Base-by-base conservation (phyloP, 495 filamentous ascomycete genomes). In the Pyronema domesticum region DNA sequence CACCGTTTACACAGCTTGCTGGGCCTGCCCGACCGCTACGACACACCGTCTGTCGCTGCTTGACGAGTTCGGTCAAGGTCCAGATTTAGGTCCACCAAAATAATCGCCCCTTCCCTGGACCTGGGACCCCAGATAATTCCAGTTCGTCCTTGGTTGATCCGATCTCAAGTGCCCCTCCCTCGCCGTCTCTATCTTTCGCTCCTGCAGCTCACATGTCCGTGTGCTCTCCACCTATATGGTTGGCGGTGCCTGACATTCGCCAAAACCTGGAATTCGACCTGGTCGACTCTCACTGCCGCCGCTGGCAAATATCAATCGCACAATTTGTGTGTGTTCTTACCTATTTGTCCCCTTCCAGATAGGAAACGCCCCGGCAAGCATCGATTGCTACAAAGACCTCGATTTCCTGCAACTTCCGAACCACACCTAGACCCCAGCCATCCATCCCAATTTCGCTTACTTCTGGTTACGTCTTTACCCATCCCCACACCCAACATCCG, bases 161-260 rank as follows among this genome's bases (percentile, higher is more conserved):
- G 18, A 50, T 50, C 47, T 36, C 47, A 13, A 35, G 13, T 15
- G 34, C 47, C 45, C 45, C 45, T 17, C 45, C 45, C 5, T 30
- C 23, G 23, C 23, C 45, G 45, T 47, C 45, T 19, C 2, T 47
- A n/a, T 14, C 11, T 5, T 30, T 30, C 23, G 23, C 23, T 30
- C 11, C 47, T 50, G 47, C 47, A 50, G 47, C 47, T 36, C 19
- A 23, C 13, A 19, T 18, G 23, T 30, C 34, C 47, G 47, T 50
- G 23, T 36, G 30, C 13, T 13, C 47, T 50, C 19, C 36, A 50
- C 47, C 47, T 50, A 50, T 50, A 50, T 50, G 19, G 39, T 42
- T 30, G 23, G 23, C 23, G 2, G 47, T 50, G 19, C 47, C 47
- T 50, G 18, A 36, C 47, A 50, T 50, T 50, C 47, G 47, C 36